These are phyloP conservation scores for Ormosia emarginata DNA, from an alignment of 306 rosid genomes.

Conservation along the genomic window DNA sequence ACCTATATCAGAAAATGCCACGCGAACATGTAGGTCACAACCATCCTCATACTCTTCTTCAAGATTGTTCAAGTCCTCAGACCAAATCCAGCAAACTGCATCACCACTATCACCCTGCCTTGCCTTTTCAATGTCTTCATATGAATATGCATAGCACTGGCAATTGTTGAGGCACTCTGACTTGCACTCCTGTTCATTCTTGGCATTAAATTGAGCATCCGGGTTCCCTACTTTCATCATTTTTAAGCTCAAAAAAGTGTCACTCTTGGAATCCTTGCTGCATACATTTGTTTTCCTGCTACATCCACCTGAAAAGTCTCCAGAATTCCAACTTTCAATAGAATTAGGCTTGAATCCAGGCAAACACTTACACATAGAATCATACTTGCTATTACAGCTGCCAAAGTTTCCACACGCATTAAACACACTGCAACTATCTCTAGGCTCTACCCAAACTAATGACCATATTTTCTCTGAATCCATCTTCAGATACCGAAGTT, in stretches of 20 bases:
- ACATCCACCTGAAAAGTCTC: constrained; percentile 70
- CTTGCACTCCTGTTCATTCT: constrained; percentile 55
- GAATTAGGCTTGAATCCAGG: constrained; percentile 69
- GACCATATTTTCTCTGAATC: constrained; percentile 54
- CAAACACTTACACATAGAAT: constrained; percentile 58
- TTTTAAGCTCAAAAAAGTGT: constrained; percentile 54
- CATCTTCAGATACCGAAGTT: constrained; percentile 52
- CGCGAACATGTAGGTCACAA: constrained; percentile 57
- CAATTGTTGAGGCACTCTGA: constrained; percentile 70
- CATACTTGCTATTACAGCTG: constrained; percentile 56
- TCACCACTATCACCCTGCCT: constrained; percentile 17
- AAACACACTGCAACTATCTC: constrained; percentile 73
- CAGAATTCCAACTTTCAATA: constrained; percentile 44
- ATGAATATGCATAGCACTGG: constrained; percentile 68
- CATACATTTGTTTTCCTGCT: constrained; percentile 56
- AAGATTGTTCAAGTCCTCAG: constrained; percentile 67
- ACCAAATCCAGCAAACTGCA: constrained; percentile 72
- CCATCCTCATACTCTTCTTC: constrained; percentile 64
- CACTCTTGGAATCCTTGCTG: constrained; percentile 34
- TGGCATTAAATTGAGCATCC: constrained; percentile 65
- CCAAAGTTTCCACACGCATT: constrained; percentile 79
- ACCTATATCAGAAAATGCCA: constrained; percentile 69
- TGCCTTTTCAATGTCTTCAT: constrained; percentile 28
- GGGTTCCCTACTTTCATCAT: constrained; percentile 84
- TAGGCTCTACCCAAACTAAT: constrained; percentile 63